Evolutionary conservation across 495 filamentous ascomycete species (phyloP), one percentile per base, ranked within the genome.

Genomic region (Podospora anserina): DNA sequence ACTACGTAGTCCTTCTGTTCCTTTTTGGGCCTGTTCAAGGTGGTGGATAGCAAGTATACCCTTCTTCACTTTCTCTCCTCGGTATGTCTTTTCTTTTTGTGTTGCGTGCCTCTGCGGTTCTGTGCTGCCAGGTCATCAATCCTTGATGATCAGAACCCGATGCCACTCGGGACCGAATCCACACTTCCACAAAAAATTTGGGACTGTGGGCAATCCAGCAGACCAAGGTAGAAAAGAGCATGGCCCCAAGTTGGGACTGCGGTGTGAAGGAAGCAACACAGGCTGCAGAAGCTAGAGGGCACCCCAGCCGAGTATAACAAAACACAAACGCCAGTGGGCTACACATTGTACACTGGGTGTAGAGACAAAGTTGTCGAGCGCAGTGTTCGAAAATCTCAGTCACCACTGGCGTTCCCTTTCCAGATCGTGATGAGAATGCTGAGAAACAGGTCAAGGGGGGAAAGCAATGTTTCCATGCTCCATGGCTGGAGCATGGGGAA

Each of bases 121-220:
- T 66, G 57, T 57, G 61, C 62, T 62, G 73, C 75, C 75, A 77
- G 72, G 71, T 75, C 73, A 77, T 62, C 20, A 34, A 62, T 56
- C 63, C 59, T 6, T 26, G 63, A 60, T 32, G 49, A 63, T 28
- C 63, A 30, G 61, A n/a, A 34, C 57, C 32, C 27, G 6, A 34
- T 61, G 62, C 66, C 68, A 71, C 74, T 69, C 61, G 61, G 63
- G 63, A 68, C 44, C 34, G 64, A 58, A 69, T 71, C 67, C 74
- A 72, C 74, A 23, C 23, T 74, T 70, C 70, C 65, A 69, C 55
- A 66, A 58, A 66, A 20, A 55, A 49, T 69, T 68, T 70, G 74
- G 70, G 75, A 64, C 71, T 68, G 60, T 61, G 56, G 63, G 49
- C 61, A 65, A 63, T 49, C 53, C 63, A 23, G 23, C 23, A 23